A percentile compares a stretch with the other conserved stretches of the same genome.
Conservation (phyloP, 2,329 filamentous ascomycete genomes). For the Penicillium sp. region DNA sequence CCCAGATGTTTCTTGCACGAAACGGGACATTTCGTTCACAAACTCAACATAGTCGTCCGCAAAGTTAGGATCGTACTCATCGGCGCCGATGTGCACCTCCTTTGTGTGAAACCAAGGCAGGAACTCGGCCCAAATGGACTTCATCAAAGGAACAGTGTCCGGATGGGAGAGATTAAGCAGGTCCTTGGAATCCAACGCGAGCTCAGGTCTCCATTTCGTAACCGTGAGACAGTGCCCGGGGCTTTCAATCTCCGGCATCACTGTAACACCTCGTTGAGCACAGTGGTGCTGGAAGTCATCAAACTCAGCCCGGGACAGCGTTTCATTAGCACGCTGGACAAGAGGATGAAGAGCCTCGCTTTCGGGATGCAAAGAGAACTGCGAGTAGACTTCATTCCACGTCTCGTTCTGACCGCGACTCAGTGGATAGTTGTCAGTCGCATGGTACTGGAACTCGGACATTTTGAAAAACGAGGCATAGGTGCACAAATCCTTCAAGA, state of each 20-base stretch:
- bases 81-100: conserved; percentile 57
- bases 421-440: conserved; percentile 58
- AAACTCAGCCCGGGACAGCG: conserved; percentile 54
- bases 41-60: conserved; percentile 54
- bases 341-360: conserved; percentile 50
- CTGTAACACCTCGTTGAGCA: conserved; percentile 56
- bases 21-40: conserved; percentile 53
- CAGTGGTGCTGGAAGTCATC: conserved; percentile 55
- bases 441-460: conserved; percentile 59
- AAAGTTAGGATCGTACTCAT: conserved; percentile 53
- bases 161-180: conserved; percentile 58
- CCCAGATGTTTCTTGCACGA: conserved; percentile 42
- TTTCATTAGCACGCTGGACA: conserved; percentile 55
- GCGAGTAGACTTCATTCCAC: conserved; percentile 53
- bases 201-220: conserved; percentile 59
- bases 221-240: conserved; percentile 59
- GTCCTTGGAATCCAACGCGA: conserved; percentile 52
- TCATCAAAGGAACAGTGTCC: conserved; percentile 54
- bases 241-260: conserved; percentile 61
- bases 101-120: conserved; percentile 58
- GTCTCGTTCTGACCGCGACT: conserved; percentile 51
- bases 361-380: conserved; percentile 57
- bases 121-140: conserved; percentile 57
- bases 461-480: conserved; percentile 64
- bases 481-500: conserved; percentile 58